Evolutionary conservation across 1,139 yeast genomes (phyloP), one percentile per base, ranked within the genome.

Genomic region (Geotrichum aggregatum): DNA sequence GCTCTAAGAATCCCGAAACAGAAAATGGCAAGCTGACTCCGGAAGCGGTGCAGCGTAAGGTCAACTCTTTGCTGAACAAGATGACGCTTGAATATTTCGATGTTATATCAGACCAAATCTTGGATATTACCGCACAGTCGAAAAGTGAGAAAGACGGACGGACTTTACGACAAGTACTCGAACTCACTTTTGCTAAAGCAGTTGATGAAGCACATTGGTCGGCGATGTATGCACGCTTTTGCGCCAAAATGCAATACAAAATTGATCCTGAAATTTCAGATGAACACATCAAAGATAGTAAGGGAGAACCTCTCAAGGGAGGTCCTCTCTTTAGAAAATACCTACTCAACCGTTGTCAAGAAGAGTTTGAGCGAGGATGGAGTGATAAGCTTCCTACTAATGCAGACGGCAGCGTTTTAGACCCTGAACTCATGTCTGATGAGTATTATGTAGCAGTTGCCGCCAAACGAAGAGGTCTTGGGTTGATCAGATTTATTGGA

Each of bases 161-260:
- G 62, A 84, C 97, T 16, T 76, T 91, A 58, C 84, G 84, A 67
- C 81, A 80, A 65, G 87, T 91, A 55, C 82, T 92, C 58, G 87
- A 87, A 61, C 79, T 87, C 55, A 87, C 95, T 0, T 92, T 91
- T 72, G 94, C 91, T 58, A 92, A 92, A 74, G 98, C 98, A 16
- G 85, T 94, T 70, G 99, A 92, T 71, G 99, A 92, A 74, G 95
- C 97, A 45, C 94, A 89, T 70, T 92, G 98, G 98, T 88, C 97
- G 36, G 81, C 85, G 50, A 88, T 94, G 91, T 92, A 92, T 68
- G 98, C 98, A 14, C 85, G 84, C 64, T 85, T 92, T 76, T 89
- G 96, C 74, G 85, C 86, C 59, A 84, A 84, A 69, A 78, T 91
- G 76, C 83, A 86, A 63, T 80, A 81, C 57, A 76, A 75, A 43